Evolutionary conservation across 73 alveolate species (phyloP).

Genomic region (Uronychia binucleata): DNA sequence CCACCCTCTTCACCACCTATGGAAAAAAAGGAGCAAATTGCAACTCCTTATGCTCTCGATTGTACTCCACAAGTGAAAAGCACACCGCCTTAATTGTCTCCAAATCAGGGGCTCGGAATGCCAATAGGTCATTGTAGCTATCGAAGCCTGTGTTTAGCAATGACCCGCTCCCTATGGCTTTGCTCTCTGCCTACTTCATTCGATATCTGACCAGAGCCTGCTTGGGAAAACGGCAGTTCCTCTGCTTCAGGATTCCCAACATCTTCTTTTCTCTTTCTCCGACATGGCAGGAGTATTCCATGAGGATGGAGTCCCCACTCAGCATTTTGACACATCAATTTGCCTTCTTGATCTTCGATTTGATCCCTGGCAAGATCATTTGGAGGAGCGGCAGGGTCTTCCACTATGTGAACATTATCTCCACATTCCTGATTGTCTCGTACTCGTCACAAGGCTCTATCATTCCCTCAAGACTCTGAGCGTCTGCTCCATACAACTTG

Average conservation of each 20-base stretch:
- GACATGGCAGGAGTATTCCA: not conserved
- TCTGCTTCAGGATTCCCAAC: not conserved
- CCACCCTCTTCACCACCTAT: constrained; percentile 42
- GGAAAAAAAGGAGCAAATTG: no score
- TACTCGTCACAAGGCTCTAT: no score
- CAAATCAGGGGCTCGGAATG: constrained; percentile 8
- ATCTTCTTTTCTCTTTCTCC: not conserved
- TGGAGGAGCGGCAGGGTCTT: constrained; percentile 9
- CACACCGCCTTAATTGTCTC: not conserved
- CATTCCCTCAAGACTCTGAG: no score
- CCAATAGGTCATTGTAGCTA: constrained; percentile 12
- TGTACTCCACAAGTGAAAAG: not conserved
- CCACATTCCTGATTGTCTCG: no score
- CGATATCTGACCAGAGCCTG: not conserved
- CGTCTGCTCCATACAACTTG: no score
- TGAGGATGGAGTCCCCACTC: not conserved
- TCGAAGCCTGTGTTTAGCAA: no score
- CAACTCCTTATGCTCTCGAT: not conserved
- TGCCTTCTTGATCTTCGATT: constrained; percentile 3
- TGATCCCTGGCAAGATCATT: constrained; percentile 4
- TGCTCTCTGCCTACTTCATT: no score
- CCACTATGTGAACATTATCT: no score
- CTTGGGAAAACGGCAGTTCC: not conserved
- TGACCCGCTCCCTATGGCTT: not conserved
- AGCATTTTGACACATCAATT: not conserved